A percentile compares a stretch with the other conserved stretches of the same genome.
These are phyloP conservation scores for Chlorella vulgaris DNA, from an alignment of 139 green algal genomes.

Conservation along the genomic window DNA sequence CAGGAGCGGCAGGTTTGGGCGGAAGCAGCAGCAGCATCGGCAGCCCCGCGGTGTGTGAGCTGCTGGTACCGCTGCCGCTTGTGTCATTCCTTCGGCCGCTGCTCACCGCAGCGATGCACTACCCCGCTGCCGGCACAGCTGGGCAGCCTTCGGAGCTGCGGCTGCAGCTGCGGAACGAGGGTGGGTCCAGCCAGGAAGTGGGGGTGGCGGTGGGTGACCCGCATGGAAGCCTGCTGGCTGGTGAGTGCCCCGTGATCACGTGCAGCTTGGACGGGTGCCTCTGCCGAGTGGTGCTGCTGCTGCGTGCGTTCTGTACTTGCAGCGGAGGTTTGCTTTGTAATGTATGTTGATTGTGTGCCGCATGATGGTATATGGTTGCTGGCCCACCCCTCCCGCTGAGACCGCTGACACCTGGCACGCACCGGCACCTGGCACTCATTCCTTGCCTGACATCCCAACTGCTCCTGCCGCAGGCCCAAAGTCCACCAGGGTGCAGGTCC, in stretches of 20 bases:
- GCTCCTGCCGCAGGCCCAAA: slow-evolving; percentile 18
- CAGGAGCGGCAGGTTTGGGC: background rate
- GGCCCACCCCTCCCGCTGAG: too few species aligned
- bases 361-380: background rate
- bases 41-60: slow-evolving; percentile 6
- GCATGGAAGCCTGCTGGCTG: slow-evolving; percentile 36
- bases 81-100: slow-evolving; percentile 1
- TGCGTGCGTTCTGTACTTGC: too few species aligned
- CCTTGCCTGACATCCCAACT: background rate
- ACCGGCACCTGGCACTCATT: background rate
- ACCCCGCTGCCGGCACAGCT: background rate
- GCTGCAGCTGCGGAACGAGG: slow-evolving; percentile 13
- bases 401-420: background rate
- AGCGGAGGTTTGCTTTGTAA: too few species aligned
- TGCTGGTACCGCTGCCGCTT: slow-evolving; percentile 24
- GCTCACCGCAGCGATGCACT: slow-evolving; percentile 3
- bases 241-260: background rate
- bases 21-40: background rate
- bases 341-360: too few species aligned
- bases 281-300: too few species aligned
- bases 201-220: slow-evolving; percentile 17
- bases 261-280: background rate
- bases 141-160: slow-evolving; percentile 8
- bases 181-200: background rate
- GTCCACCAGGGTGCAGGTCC: background rate